Evolutionary conservation across 495 filamentous ascomycete genomes (phyloP).

Genomic region (Filosporella fistucella): DNA sequence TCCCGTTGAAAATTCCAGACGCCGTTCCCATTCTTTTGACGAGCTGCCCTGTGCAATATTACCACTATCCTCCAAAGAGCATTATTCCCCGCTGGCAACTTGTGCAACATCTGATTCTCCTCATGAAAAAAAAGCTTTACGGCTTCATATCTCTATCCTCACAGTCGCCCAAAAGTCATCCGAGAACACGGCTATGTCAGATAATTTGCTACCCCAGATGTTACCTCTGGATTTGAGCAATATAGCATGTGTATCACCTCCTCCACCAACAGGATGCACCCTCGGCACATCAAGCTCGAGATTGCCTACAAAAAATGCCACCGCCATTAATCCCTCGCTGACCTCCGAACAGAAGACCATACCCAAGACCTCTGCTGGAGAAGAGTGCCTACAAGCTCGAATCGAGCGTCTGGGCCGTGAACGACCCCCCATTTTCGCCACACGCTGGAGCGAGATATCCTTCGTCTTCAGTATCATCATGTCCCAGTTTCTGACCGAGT

Average conservation of each 20-base stretch:
- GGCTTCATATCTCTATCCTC: no score
- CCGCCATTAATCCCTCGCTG: neutral
- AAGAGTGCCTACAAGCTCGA: conserved; percentile 26
- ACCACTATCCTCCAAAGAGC: no score
- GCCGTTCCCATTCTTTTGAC: no score
- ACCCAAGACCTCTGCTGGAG: conserved; percentile 28
- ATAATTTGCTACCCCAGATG: neutral
- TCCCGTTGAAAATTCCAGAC: no score
- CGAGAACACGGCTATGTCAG: neutral
- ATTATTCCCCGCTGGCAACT: no score
- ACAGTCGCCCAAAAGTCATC: neutral
- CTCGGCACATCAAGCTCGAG: neutral
- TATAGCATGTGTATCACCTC: neutral
- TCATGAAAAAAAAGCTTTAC: no score
- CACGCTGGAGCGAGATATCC: conserved; percentile 54
- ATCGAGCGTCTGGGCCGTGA: conserved; percentile 69
- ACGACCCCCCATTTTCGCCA: conserved; percentile 59
- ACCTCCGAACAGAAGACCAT: neutral
- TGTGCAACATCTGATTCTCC: no score
- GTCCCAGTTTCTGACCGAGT: conserved; percentile 74
- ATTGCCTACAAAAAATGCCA: no score
- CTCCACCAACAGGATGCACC: neutral
- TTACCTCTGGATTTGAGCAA: neutral
- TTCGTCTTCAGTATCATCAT: conserved; percentile 71
- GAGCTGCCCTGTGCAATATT: no score